Evolutionary conservation across 2,329 filamentous ascomycete species (phyloP).

Genomic region (Aspergillus proliferans): DNA sequence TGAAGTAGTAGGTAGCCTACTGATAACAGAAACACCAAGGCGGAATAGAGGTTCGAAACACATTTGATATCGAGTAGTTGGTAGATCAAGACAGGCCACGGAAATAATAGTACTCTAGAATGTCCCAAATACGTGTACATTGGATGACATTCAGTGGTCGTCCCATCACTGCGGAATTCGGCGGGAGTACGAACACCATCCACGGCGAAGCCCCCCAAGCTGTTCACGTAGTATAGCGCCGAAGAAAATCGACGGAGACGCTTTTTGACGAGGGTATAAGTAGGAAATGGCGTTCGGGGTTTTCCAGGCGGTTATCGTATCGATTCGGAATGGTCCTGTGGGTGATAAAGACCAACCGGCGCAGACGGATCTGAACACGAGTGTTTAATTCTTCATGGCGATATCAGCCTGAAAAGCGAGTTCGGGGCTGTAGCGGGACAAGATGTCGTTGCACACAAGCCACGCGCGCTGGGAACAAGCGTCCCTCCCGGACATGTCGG

Average conservation of each 20-base stretch:
- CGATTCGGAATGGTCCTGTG: too few species aligned
- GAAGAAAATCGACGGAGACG: background rate
- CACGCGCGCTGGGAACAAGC: conserved; percentile 29
- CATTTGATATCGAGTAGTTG: too few species aligned
- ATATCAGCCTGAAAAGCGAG: background rate
- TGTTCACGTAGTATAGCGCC: background rate
- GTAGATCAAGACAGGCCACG: background rate
- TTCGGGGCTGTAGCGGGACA: conserved; percentile 15
- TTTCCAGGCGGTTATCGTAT: background rate
- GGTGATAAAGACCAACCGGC: background rate
- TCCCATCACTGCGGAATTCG: background rate
- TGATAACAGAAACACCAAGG: background rate
- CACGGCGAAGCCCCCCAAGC: background rate
- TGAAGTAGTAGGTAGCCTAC: background rate
- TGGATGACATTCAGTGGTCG: background rate
- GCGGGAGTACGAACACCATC: background rate
- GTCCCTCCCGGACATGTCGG: conserved; percentile 29
- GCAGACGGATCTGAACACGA: background rate
- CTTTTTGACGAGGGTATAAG: background rate
- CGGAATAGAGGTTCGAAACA: background rate
- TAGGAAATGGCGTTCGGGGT: background rate
- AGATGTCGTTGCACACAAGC: conserved; percentile 22
- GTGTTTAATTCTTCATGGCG: background rate
- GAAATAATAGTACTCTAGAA: background rate
- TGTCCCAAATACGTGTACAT: background rate